A percentile compares a stretch with the other conserved stretches of the same genome.
Conservation (phyloP, 164 flowering plant genomes). For the Sextonia rubra region DNA sequence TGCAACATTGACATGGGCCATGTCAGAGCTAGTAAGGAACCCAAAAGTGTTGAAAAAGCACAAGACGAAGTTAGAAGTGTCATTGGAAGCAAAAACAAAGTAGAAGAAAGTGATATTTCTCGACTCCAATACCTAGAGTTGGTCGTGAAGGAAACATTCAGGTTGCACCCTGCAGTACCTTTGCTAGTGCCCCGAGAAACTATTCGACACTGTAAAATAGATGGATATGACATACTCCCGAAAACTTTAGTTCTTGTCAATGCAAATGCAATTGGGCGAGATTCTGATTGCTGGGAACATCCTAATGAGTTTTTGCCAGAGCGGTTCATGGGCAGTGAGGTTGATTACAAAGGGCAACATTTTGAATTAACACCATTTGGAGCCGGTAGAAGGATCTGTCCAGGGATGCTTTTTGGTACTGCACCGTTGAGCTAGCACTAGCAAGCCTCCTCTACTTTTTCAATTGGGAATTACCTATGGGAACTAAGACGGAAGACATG, state of each 20-base stretch:
- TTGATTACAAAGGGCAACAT: slow-evolving; percentile 3
- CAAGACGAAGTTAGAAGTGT: not conserved
- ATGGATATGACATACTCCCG: slow-evolving; percentile 23
- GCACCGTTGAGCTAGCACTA: not conserved
- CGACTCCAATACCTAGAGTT: slow-evolving; percentile 24
- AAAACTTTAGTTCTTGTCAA: slow-evolving; percentile 24
- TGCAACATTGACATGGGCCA: slow-evolving; percentile 32
- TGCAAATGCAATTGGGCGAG: slow-evolving; percentile 24
- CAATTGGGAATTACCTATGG: not conserved
- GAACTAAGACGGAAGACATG: not conserved
- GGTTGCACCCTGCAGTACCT: slow-evolving; percentile 34
- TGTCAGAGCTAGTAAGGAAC: slow-evolving; percentile 19
- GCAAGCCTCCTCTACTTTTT: not conserved
- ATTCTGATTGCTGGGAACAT: slow-evolving; percentile 19
- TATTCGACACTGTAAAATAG: slow-evolving; percentile 14
- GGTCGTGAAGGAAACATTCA: slow-evolving; percentile 26
- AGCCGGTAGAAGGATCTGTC: not conserved
- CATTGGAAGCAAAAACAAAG: slow-evolving; percentile 17
- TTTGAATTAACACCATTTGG: not conserved
- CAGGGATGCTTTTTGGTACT: not conserved
- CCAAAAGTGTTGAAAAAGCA: too few relatives aligned
- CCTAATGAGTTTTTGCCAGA: slow-evolving; percentile 28
- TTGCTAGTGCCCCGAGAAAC: slow-evolving; percentile 26
- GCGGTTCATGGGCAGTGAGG: slow-evolving; percentile 15
- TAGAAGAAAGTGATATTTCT: slow-evolving; percentile 22